These are phyloP conservation scores for Juncus effusus DNA, from an alignment of 176 grass and related monocot genomes.

Conservation along the genomic window DNA sequence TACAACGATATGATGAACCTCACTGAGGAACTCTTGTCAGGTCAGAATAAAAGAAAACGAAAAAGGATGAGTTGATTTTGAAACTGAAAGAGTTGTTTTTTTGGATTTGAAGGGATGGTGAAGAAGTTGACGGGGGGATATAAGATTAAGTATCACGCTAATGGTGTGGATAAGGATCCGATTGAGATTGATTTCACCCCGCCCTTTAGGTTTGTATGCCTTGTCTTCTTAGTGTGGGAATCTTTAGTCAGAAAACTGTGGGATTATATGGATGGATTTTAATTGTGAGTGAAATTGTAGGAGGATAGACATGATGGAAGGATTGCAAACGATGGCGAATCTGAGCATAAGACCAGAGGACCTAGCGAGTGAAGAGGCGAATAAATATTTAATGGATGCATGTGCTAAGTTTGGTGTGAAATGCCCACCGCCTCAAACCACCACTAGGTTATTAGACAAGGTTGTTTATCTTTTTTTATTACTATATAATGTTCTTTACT, in stretches of 20 bases:
- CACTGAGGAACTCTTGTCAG: conserved; percentile 80
- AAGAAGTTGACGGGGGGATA: conserved; percentile 86
- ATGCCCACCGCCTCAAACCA: conserved; percentile 90
- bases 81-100: too few relatives aligned
- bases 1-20: conserved; percentile 83
- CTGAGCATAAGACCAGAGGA: conserved; percentile 67
- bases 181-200: conserved; percentile 98
- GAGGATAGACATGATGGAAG: conserved; percentile 88
- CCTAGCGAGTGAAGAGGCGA: conserved; percentile 74
- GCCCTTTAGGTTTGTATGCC: conserved; percentile 58
- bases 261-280: not conserved
- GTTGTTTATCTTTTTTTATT: conserved; percentile 36
- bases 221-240: not conserved
- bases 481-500: not conserved
- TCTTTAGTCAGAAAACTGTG: conserved; percentile 11
- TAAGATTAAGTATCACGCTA: conserved; percentile 83
- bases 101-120: conserved; percentile 54
- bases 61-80: too few relatives aligned
- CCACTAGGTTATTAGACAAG: conserved; percentile 92
- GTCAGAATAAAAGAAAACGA: conserved; percentile 24
- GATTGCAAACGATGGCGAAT: conserved; percentile 63
- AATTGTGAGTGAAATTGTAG: conserved; percentile 27
- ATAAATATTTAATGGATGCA: conserved; percentile 63
- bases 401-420: conserved; percentile 85
- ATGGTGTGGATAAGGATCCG: conserved; percentile 66